Evolutionary conservation across 164 flowering plant genomes (phyloP), one percentile per base, ranked within the genome.

Genomic region (Tetracentron sinense): DNA sequence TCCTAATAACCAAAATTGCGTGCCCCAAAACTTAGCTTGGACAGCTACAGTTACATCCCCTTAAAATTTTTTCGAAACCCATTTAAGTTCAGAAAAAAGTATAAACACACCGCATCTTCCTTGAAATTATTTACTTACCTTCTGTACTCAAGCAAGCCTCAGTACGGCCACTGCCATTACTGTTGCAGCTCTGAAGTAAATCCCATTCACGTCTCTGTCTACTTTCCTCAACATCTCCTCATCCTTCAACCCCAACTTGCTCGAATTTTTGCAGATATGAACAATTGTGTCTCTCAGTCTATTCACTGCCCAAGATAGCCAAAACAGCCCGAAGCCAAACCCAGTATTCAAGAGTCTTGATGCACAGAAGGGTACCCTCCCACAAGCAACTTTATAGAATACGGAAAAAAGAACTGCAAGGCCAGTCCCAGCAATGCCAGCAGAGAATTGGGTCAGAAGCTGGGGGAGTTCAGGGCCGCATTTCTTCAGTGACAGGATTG

Each of bases 401-500:
- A 86, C 79, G 12, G 85, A 82, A 64, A 90, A 79, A 42, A 90
- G 75, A 48, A 90, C 84, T 47, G 92, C 92, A 60, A 90, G 70
- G 52, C 97, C 97, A 19, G 97, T 83, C 30, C 98, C 97, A 4
- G 98, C 96, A 60, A 90, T 84, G 69, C 85, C 80, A 57, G 83
- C 85, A 25, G 98, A 87, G 50, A 83, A 82, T 52, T 83, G 84
- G 60, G 74, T 83, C 55, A 93, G 76, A 35, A 93, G 79, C 62
- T 80, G 67, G 2, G 91, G 81, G 42, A 93, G 76, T 54, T 85
- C 90, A 12, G 87, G 78, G 23, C 92, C 86, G 7, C 91, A 82
- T 62, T 77, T 84, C 75, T 84, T 84, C 26, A 93, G 70, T 3
- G 87, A 78, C 14, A 74, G 76, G 26, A 85, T 49, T 30, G 80